phyloP scores from a whole-genome alignment of 2,329 filamentous ascomycete genomes.

The Boeremia lycopersici region DNA sequence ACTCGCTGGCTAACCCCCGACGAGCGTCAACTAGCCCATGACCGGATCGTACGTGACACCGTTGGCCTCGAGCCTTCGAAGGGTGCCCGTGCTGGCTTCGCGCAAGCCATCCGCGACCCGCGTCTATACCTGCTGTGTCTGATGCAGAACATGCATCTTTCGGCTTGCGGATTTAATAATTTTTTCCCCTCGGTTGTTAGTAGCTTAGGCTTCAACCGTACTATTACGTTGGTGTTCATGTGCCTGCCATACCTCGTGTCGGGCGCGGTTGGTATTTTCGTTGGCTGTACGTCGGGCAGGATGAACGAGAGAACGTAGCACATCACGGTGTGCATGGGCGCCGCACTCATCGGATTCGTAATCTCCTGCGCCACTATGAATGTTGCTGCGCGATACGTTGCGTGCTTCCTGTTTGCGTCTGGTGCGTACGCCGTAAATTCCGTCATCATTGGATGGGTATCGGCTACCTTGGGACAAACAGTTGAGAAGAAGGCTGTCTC shows the following conservation, averaged over 20 bases:
- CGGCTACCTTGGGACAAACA: constrained; percentile 50
- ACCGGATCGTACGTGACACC: constrained; percentile 52
- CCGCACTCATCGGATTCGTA: constrained; percentile 48
- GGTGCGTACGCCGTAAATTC: constrained; percentile 32
- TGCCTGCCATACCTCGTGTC: constrained; percentile 31
- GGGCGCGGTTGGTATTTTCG: constrained; percentile 34
- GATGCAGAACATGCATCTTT: constrained; percentile 62
- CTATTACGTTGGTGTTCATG: constrained; percentile 59
- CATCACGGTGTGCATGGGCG: constrained; percentile 44
- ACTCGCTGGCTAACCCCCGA: constrained; percentile 53
- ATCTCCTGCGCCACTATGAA: constrained; percentile 45
- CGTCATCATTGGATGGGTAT: constrained; percentile 50
- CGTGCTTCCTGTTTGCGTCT: constrained; percentile 35
- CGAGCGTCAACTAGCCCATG: constrained; percentile 49
- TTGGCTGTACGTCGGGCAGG: constrained; percentile 45
- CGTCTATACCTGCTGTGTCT: constrained; percentile 60
- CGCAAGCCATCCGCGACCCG: constrained; percentile 58
- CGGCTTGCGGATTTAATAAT: constrained; percentile 52
- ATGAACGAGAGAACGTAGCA: constrained; percentile 51
- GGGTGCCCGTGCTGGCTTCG: constrained; percentile 55
- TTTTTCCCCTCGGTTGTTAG: neutral
- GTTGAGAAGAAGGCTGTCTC: constrained; percentile 52
- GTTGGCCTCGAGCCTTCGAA: constrained; percentile 52
- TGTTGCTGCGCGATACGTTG: constrained; percentile 37
- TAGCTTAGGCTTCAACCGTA: constrained; percentile 54